Percentiles rank a stretch among this genome's conserved stretches.
phyloP scores from a whole-genome alignment of 805 yeast species.

The Kuraishia cidri region DNA sequence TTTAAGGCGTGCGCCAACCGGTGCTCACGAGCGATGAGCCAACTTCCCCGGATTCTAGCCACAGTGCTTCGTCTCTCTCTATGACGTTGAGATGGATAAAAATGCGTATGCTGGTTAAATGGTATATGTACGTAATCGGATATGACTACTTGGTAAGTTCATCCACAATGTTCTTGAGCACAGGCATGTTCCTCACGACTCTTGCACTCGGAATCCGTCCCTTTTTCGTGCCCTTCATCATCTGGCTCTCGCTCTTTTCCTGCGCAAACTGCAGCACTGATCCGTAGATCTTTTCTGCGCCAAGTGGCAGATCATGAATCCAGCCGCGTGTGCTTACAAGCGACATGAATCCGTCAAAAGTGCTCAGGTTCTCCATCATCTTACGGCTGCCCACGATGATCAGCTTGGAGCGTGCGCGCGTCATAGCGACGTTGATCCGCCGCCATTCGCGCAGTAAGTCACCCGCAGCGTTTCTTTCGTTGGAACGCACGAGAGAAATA shows the following conservation, averaged over 20 bases:
- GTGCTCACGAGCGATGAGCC: too few species aligned
- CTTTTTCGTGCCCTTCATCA: too few species aligned
- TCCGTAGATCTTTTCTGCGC: constrained; percentile 2
- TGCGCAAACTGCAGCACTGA: neutral
- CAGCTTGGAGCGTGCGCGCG: constrained; percentile 80
- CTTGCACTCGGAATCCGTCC: neutral
- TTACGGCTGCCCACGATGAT: constrained; percentile 72
- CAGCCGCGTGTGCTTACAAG: constrained; percentile 50
- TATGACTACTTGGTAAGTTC: too few species aligned
- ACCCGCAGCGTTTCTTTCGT: constrained; percentile 57
- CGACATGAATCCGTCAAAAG: constrained; percentile 51
- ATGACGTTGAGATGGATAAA: too few species aligned
- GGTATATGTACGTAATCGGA: too few species aligned
- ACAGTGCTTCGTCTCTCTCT: too few species aligned
- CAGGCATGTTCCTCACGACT: neutral
- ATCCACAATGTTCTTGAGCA: neutral
- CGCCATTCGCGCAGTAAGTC: constrained; percentile 82
- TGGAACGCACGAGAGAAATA: constrained; percentile 83
- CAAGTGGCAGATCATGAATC: constrained; percentile 32
- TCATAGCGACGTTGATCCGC: constrained; percentile 88
- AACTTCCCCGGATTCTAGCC: too few species aligned
- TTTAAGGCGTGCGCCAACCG: too few species aligned
- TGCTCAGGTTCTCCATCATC: constrained; percentile 44
- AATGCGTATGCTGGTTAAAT: too few species aligned
- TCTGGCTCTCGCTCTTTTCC: neutral